Conservation (phyloP, 2,329 filamentous ascomycete genomes). For the Penicillium sp. region DNA sequence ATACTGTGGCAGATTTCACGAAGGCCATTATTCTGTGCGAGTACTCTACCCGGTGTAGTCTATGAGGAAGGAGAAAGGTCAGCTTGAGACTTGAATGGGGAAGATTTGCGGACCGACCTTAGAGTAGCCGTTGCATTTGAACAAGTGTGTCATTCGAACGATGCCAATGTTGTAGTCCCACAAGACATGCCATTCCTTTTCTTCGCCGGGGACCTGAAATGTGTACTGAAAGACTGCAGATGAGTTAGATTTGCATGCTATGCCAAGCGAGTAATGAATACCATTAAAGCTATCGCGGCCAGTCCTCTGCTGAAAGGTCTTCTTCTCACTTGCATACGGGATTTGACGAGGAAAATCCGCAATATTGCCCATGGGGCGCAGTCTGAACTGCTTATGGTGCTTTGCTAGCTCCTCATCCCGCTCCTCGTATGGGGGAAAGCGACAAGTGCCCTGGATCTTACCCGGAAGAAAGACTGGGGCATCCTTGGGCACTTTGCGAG, state of each 20-base stretch:
- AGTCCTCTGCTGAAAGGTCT: slow-evolving; percentile 82
- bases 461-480: slow-evolving; percentile 63
- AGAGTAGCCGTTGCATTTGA: slow-evolving; percentile 83
- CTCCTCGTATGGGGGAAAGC: slow-evolving; percentile 73
- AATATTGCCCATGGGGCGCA: slow-evolving; percentile 66
- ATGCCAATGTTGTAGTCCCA: slow-evolving; percentile 98
- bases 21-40: slow-evolving; percentile 75
- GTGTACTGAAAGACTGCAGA: slow-evolving; percentile 62
- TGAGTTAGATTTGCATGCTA: slow-evolving; percentile 6
- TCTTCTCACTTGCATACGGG: slow-evolving; percentile 93
- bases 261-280: slow-evolving; percentile 38
- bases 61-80: slow-evolving; percentile 40
- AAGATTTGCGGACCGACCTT: slow-evolving; percentile 63
- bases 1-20: slow-evolving; percentile 91
- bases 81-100: background rate
- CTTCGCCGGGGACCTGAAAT: slow-evolving; percentile 70
- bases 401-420: slow-evolving; percentile 58
- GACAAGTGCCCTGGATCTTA: slow-evolving; percentile 65
- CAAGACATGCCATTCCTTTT: slow-evolving; percentile 74
- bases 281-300: slow-evolving; percentile 87
- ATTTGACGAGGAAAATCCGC: slow-evolving; percentile 70
- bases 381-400: slow-evolving; percentile 63
- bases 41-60: slow-evolving; percentile 86
- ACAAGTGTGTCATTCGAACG: slow-evolving; percentile 90
- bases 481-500: slow-evolving; percentile 66